Conservation (phyloP, 768 basidiomycete genomes). For the Tulasnella sp. region DNA sequence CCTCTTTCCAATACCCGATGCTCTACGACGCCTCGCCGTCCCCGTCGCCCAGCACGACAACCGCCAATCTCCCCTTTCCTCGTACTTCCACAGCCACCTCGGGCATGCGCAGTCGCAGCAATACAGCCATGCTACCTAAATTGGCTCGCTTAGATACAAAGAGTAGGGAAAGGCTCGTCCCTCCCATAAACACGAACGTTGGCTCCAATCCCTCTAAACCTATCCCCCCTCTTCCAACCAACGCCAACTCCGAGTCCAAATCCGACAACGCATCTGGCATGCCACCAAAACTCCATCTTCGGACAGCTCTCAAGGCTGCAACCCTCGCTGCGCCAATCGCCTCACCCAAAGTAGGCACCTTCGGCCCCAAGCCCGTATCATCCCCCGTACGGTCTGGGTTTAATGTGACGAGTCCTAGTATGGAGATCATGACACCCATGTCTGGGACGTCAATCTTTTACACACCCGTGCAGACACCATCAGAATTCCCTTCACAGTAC, state of each 20-base stretch:
- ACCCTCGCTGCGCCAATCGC: slow-evolving; percentile 13
- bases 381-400: slow-evolving; percentile 2
- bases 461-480: slow-evolving; percentile 20
- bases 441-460: slow-evolving; percentile 14
- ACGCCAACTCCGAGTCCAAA: background rate
- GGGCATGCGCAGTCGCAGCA: background rate
- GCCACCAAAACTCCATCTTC: slow-evolving; percentile 17
- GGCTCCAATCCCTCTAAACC: background rate
- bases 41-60: slow-evolving; percentile 14
- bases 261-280: slow-evolving; percentile 6
- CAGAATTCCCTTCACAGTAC: slow-evolving; percentile 32
- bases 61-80: slow-evolving; percentile 12
- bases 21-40: slow-evolving; percentile 15
- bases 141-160: slow-evolving; percentile 6
- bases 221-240: slow-evolving; percentile 2
- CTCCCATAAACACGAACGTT: slow-evolving; percentile 14
- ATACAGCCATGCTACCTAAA: slow-evolving; percentile 12
- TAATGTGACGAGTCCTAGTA: background rate
- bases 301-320: slow-evolving; percentile 12
- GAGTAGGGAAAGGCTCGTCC: background rate
- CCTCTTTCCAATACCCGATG: background rate
- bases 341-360: background rate
- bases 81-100: background rate
- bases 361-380: background rate
- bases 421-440: slow-evolving; percentile 1